These are phyloP conservation scores for Cladorrhinum sp. DNA, from an alignment of 2,329 filamentous ascomycete species.

Conservation along the genomic window DNA sequence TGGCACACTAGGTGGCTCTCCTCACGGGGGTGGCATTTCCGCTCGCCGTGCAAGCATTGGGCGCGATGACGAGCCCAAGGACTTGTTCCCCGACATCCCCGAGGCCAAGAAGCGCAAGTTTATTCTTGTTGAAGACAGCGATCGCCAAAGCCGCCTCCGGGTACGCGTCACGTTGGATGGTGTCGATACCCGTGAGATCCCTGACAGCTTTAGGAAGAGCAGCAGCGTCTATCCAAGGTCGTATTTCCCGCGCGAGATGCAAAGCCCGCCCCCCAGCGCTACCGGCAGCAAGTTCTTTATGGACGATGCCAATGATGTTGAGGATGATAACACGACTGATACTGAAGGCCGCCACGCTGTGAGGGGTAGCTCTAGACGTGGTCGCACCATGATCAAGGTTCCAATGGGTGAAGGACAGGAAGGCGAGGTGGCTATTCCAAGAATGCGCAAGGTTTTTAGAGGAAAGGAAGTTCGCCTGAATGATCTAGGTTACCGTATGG, in stretches of 20 bases:
- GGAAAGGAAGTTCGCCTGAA: slow-evolving; percentile 87
- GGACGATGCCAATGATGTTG: slow-evolving; percentile 57
- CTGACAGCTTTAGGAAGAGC: slow-evolving; percentile 86
- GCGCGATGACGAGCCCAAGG: slow-evolving; percentile 54
- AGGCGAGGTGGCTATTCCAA: slow-evolving; percentile 70
- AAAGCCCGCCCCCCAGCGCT: slow-evolving; percentile 73
- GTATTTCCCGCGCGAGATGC: slow-evolving; percentile 93
- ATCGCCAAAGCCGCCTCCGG: slow-evolving; percentile 75
- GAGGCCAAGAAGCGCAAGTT: slow-evolving; percentile 94
- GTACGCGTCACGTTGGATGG: slow-evolving; percentile 91
- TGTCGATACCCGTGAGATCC: slow-evolving; percentile 92
- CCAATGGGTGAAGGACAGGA: slow-evolving; percentile 68
- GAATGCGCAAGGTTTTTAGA: slow-evolving; percentile 66
- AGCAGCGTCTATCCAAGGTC: slow-evolving; percentile 88
- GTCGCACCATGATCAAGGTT: slow-evolving; percentile 54
- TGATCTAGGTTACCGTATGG: slow-evolving; percentile 91
- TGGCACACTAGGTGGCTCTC: slow-evolving; percentile 47
- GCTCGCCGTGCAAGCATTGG: slow-evolving; percentile 38
- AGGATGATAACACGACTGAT: slow-evolving; percentile 54
- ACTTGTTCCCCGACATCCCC: slow-evolving; percentile 83
- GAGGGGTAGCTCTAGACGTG: slow-evolving; percentile 34
- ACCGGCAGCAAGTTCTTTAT: slow-evolving; percentile 73
- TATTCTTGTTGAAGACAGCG: slow-evolving; percentile 88
- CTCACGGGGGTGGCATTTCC: slow-evolving; percentile 36
- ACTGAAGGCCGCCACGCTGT: slow-evolving; percentile 45